Base-by-base conservation (phyloP, 2,329 filamentous ascomycete genomes). In the Aspergillus novoparasiticus region DNA sequence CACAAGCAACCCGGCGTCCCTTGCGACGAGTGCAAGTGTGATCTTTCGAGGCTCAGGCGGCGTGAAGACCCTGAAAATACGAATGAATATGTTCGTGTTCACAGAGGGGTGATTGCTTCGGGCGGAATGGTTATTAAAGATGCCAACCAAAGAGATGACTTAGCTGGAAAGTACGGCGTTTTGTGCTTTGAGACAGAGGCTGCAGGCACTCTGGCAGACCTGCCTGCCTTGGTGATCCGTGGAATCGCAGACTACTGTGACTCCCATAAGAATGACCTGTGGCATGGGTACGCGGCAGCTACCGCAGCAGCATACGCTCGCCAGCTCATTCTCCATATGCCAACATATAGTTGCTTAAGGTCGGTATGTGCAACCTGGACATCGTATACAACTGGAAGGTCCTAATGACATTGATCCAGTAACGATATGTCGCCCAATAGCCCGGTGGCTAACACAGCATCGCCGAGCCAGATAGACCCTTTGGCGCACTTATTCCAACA, bases 291-390 rank as follows among this genome's bases (percentile, higher is more conserved):
- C 72, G 23, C 84, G 73, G 2, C 83, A 74, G 56, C 75, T 72
- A n/a, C 81, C 75, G 1, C 82, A 19, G 58, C 46, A 16, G 48
- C 58, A 16, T 59, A 59, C 21, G 34, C 58, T 23, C 34, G 80
- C 4, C 80, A 80, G 10, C 82, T 72, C 1, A 3, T 75, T 75
- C 57, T 84, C 82, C 51, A 84, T 79, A 53, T 80, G 75, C 54
- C 30, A 36, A 62, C 41, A 21, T 43, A 43, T 43, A 43, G 19
- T 43, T 2, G 8, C 41, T 10, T 6, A 19, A 43, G 41, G 41
- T 43, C 41, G 5, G 41, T 43, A 43, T 21, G 41, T 43, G 41
- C 14, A 9, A 9, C 19, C 19, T 43, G 16, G 6, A 11, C 19
- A 21, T 21, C 21, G 19, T 43, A 16, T 43, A 3, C n/a, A n/a